phyloP scores from a whole-genome alignment of 345 rosid genomes.

The Clarkia xantiana region DNA sequence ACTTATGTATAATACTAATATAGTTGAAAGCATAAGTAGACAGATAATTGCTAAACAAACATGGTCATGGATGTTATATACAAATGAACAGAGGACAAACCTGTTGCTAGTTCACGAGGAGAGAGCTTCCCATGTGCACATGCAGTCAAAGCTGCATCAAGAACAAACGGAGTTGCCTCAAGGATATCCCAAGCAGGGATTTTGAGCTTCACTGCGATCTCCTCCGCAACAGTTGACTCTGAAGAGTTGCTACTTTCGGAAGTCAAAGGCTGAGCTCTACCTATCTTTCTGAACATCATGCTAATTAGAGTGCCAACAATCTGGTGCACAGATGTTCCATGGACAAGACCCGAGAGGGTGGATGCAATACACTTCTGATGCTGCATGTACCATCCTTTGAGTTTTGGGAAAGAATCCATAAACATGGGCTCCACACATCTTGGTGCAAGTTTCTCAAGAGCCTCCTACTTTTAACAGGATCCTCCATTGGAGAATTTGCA shows the following conservation, averaged over 20 bases:
- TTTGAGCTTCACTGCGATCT: slow-evolving; percentile 43
- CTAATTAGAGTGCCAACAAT: slow-evolving; percentile 66
- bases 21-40: too few species aligned
- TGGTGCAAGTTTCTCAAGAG: slow-evolving; percentile 29
- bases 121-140: slow-evolving; percentile 85
- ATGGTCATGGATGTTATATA: too few species aligned
- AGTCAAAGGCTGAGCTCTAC: slow-evolving; percentile 35
- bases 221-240: slow-evolving; percentile 53
- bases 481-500: slow-evolving; percentile 52
- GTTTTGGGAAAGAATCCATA: slow-evolving; percentile 68
- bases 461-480: slow-evolving; percentile 36
- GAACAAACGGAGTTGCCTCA: slow-evolving; percentile 75
- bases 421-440: slow-evolving; percentile 39
- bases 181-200: slow-evolving; percentile 93
- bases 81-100: slow-evolving; percentile 19
- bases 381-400: slow-evolving; percentile 68
- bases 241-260: slow-evolving; percentile 75
- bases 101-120: slow-evolving; percentile 96
- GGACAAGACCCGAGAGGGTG: slow-evolving; percentile 56
- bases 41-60: too few species aligned
- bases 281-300: slow-evolving; percentile 76
- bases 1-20: too few species aligned
- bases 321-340: slow-evolving; percentile 73
- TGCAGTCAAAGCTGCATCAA: slow-evolving; percentile 85
- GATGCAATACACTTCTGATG: slow-evolving; percentile 84